Conservation (phyloP, 306 rosid genomes). For the Alnus glutinosa region DNA sequence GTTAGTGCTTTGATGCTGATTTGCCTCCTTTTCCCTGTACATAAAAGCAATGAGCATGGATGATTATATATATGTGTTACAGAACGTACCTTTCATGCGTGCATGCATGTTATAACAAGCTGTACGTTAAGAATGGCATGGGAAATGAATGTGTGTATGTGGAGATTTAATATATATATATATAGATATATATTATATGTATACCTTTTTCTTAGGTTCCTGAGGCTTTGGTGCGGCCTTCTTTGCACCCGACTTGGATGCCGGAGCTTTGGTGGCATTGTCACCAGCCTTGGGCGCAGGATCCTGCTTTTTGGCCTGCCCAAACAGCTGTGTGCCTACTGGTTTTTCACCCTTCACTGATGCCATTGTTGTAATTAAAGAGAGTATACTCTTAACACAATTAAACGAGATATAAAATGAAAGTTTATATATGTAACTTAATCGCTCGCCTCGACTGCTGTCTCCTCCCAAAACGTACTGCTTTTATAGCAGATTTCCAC, state of each 20-base stretch:
- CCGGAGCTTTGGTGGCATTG: slow-evolving; percentile 33
- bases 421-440: neutral
- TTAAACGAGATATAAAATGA: neutral
- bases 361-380: slow-evolving; percentile 30
- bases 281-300: slow-evolving; percentile 34
- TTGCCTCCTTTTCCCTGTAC: slow-evolving; percentile 71
- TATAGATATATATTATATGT: too few species aligned
- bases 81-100: too few species aligned
- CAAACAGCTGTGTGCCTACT: slow-evolving; percentile 42
- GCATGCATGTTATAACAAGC: neutral
- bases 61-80: too few species aligned
- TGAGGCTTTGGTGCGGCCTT: slow-evolving; percentile 57
- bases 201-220: slow-evolving; percentile 72
- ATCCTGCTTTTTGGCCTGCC: slow-evolving; percentile 47
- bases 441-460: neutral
- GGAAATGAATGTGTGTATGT: neutral
- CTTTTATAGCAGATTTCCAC: slow-evolving; percentile 25
- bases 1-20: slow-evolving; percentile 52
- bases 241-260: slow-evolving; percentile 55
- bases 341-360: slow-evolving; percentile 43
- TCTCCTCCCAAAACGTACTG: neutral
- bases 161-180: too few species aligned
- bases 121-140: neutral
- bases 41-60: neutral
- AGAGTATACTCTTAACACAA: slow-evolving; percentile 1